Evolutionary conservation across 2,329 filamentous ascomycete species (phyloP).

Genomic region (Pseudogymnoascus sp.): DNA sequence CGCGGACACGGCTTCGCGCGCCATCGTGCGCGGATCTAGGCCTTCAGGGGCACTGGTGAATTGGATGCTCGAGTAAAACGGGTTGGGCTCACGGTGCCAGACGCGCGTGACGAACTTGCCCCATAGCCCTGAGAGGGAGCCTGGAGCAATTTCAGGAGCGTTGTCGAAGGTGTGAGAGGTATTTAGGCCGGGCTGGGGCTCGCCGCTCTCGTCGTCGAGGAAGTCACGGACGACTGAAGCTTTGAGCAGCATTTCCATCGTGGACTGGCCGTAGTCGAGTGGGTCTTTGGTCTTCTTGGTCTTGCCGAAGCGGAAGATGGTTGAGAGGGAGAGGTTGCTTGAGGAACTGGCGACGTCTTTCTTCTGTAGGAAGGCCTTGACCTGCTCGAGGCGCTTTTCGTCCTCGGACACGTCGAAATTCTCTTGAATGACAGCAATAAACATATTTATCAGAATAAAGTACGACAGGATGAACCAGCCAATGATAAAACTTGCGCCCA

Average conservation of each 20-base stretch:
- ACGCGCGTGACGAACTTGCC: slow-evolving; percentile 49
- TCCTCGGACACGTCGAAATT: slow-evolving; percentile 99
- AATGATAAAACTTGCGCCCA: slow-evolving; percentile 83
- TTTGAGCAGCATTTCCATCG: slow-evolving; percentile 93
- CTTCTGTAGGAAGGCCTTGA: slow-evolving; percentile 86
- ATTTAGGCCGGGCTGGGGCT: slow-evolving; percentile 29
- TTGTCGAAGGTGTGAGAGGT: slow-evolving; percentile 7
- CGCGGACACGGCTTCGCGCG: slow-evolving; percentile 79
- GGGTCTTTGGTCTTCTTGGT: slow-evolving; percentile 65
- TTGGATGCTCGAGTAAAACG: slow-evolving; percentile 82
- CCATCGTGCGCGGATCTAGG: slow-evolving; percentile 79
- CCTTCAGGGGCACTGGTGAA: slow-evolving; percentile 65
- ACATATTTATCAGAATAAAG: slow-evolving; percentile 98
- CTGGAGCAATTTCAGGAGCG: slow-evolving; percentile 31
- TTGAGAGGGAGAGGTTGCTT: slow-evolving; percentile 69
- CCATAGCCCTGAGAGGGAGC: slow-evolving; percentile 55
- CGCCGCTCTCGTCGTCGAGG: slow-evolving; percentile 63
- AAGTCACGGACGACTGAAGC: slow-evolving; percentile 94
- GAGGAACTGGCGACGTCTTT: slow-evolving; percentile 70
- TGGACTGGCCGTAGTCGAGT: slow-evolving; percentile 83
- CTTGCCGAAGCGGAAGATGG: slow-evolving; percentile 59
- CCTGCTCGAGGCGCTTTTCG: slow-evolving; percentile 93
- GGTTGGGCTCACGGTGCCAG: slow-evolving; percentile 72
- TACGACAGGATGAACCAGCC: slow-evolving; percentile 94
- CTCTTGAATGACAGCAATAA: slow-evolving; percentile 99